Evolutionary conservation across 768 basidiomycete genomes (phyloP).

Genomic region (Pholiota conissans): DNA sequence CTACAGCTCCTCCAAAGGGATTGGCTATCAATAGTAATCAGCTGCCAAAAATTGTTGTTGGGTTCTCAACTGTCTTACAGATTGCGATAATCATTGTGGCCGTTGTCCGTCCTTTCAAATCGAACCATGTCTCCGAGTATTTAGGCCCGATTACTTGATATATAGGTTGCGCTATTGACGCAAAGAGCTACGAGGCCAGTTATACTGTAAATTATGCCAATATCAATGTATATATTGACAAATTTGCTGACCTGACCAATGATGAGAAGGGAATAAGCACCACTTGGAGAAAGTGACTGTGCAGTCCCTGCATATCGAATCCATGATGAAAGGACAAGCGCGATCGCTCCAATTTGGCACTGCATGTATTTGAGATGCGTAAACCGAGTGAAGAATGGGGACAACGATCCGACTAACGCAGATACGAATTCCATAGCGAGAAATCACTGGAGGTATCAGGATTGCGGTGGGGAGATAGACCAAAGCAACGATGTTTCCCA

Average conservation of each 20-base stretch:
- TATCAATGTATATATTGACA: background rate
- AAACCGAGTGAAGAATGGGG: background rate
- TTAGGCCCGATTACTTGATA: constrained; percentile 79
- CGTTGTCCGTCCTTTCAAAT: constrained; percentile 72
- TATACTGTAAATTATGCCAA: background rate
- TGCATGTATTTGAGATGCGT: constrained; percentile 23
- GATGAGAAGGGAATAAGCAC: constrained; percentile 67
- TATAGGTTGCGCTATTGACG: constrained; percentile 65
- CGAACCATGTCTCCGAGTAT: constrained; percentile 86
- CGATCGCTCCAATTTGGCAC: constrained; percentile 59
- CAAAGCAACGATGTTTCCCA: constrained; percentile 66
- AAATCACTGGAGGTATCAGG: constrained; percentile 55
- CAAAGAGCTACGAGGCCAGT: constrained; percentile 46
- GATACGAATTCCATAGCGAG: constrained; percentile 58
- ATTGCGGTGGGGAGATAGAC: constrained; percentile 65
- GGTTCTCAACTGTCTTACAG: constrained; percentile 29
- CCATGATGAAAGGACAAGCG: constrained; percentile 69
- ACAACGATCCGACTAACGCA: constrained; percentile 51
- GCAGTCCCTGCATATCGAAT: constrained; percentile 73
- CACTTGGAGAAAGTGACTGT: constrained; percentile 45
- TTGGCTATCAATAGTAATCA: constrained; percentile 48
- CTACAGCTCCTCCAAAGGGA: constrained; percentile 72
- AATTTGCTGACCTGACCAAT: constrained; percentile 62
- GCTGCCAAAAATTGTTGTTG: background rate
- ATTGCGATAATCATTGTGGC: constrained; percentile 65